Evolutionary conservation across 106 monocot species (phyloP).

Genomic region (Dendrobium catenatum): DNA sequence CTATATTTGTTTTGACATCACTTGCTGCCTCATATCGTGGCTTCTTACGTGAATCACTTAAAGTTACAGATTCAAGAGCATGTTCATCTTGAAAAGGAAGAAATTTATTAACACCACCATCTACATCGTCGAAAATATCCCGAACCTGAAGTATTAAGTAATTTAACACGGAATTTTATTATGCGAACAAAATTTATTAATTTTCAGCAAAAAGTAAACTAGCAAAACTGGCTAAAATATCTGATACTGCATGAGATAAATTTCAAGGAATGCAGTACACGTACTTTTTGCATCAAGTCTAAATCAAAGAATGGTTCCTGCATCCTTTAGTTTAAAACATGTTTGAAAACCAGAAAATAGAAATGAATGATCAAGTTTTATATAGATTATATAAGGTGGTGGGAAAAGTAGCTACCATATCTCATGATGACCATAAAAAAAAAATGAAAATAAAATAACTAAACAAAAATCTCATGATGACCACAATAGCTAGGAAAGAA

Average conservation of each 20-base stretch:
- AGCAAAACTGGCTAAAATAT: background rate
- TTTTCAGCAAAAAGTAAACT: background rate
- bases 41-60: conserved; percentile 6
- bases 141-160: background rate
- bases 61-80: background rate
- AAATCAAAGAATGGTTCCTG: background rate
- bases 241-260: background rate
- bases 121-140: background rate
- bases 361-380: background rate
- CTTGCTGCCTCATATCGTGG: conserved; percentile 5
- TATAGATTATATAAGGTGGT: background rate
- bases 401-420: background rate
- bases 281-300: background rate
- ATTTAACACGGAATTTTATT: background rate
- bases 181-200: background rate
- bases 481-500: background rate
- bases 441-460: too few species aligned
- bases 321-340: background rate
- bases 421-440: background rate
- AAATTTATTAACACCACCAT: conserved; percentile 6
- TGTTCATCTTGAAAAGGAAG: conserved; percentile 16
- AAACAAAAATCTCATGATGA: background rate
- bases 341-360: background rate
- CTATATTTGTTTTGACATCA: conserved; percentile 8
- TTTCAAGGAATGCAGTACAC: background rate